Evolutionary conservation across 2,329 filamentous ascomycete species (phyloP), one percentile per base, ranked within the genome.

Genomic region (Stachybotrys elegans): DNA sequence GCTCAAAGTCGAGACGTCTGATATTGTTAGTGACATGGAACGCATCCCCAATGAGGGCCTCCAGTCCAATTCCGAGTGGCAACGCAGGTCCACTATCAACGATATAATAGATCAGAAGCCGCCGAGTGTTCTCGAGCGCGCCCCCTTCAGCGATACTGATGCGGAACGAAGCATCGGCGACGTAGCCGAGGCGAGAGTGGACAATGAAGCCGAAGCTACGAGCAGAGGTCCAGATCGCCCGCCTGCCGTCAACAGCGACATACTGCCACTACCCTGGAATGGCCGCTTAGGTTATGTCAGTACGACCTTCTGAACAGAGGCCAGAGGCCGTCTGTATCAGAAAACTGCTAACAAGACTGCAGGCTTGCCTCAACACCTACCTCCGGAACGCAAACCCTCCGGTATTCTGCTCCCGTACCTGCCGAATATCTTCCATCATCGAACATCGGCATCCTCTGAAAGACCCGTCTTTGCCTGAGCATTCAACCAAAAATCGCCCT

Each of bases 331-430:
- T n/a, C n/a, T n/a, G n/a, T n/a, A n/a, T n/a, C n/a, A n/a, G n/a
- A n/a, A n/a, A n/a, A n/a, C n/a, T n/a, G 4, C 43, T 53, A 25
- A 53, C 47, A 37, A 53, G 43, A 22, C 3, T 3, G 4, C 44
- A 78, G 87, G 90, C 92, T 11, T 96, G 91, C 58, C 70, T 97
- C 14, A 95, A 95, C 60, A 97, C 92, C 0, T 96, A 96, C 61
- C 74, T 97, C 2, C 84, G 92, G 36, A 77, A 79, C 42, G 82
- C 87, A 2, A 92, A 83, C 49, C 88, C 89, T 7, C 83, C 92
- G 0, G 82, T 97, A 2, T 97, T 96, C 64, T 87, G 84, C 51
- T 96, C 92, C 0, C 80, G 92, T 44, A 96, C 92, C 1, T 96
- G 91, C 59, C 86, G 91, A 22, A 92, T 97, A 49, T 76, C 88